Conservation (phyloP, 306 rosid genomes). For the Mimosa pudica region DNA sequence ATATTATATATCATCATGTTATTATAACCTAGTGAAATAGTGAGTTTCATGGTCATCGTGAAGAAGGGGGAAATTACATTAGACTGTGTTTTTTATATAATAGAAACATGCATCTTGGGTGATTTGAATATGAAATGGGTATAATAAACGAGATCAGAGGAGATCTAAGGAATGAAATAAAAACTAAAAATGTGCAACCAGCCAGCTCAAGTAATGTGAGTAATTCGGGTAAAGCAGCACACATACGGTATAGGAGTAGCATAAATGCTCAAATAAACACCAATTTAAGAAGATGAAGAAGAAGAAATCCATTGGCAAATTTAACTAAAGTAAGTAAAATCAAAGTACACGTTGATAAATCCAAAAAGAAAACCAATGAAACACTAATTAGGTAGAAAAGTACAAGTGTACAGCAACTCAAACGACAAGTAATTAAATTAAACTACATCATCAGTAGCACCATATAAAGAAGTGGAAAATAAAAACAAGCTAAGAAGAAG, state of each 20-base stretch:
- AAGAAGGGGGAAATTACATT: constrained; percentile 2
- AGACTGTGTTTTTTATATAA: background rate
- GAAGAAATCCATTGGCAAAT: constrained; percentile 5
- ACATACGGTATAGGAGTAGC: background rate
- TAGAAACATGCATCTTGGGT: background rate
- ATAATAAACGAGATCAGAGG: background rate
- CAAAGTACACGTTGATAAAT: background rate
- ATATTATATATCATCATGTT: background rate
- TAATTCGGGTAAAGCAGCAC: constrained; percentile 1
- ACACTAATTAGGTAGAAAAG: constrained; percentile 29
- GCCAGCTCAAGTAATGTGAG: background rate
- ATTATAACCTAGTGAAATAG: constrained; percentile 12
- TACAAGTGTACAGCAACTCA: constrained; percentile 9
- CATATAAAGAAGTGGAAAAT: background rate
- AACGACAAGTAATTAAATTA: background rate
- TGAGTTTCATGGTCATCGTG: background rate
- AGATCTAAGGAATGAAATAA: background rate
- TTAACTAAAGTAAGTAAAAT: background rate
- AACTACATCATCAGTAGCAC: constrained; percentile 20
- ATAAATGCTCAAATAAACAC: constrained; percentile 26
- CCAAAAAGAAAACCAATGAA: constrained; percentile 30
- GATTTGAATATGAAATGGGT: constrained; percentile 2
- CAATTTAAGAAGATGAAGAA: background rate
- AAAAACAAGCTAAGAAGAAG: background rate
- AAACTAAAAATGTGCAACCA: background rate